Evolutionary conservation across 1,284 basidiomycete species (phyloP), one percentile per base, ranked within the genome.

Genomic region (Trametes pubescens): DNA sequence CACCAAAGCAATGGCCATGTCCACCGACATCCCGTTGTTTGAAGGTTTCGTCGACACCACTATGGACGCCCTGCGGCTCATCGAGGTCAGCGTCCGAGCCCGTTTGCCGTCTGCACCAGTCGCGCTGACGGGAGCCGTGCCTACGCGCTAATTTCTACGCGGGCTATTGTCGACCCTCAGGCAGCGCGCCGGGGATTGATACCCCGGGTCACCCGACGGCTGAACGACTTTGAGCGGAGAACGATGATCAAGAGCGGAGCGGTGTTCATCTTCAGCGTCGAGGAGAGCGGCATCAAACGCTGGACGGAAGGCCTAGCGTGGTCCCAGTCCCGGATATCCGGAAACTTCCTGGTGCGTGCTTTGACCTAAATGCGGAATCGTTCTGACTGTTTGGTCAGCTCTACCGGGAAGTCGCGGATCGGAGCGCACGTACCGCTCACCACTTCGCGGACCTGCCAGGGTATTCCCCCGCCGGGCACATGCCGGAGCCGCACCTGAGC

Each of bases 251-350:
- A 84, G 67, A 90, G 89, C 60, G 92, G 92, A n/a, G 85, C 90
- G 11, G 86, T 94, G 32, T 94, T 93, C 73, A 89, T 94, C 53
- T 94, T 93, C 77, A 88, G 86, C 71, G 92, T 93, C 73, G 86
- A 90, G 68, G 91, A 93, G 71, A 92, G 91, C 65, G 90, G 89
- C 24, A 94, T 94, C 75, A 93, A 92, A 74, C 83, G 92, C 22
- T 94, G 92, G 92, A 94, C 92, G 73, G 92, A 94, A 74, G 91
- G 91, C 29, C 78, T 91, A 43, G 80, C 90, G 26, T 94, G 92
- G 92, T 92, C 90, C 21, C 91, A 92, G 0, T 93, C 91, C 56
- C 83, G 92, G 0, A 94, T 94, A 63, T 86, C 92, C 26, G 89
- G 88, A 67, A 94, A 94, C 77, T 94, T 93, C 74, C 79, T 94